These are phyloP conservation scores for Xerocomus nothofagi DNA, from an alignment of 1,284 basidiomycete species.

Conservation along the genomic window DNA sequence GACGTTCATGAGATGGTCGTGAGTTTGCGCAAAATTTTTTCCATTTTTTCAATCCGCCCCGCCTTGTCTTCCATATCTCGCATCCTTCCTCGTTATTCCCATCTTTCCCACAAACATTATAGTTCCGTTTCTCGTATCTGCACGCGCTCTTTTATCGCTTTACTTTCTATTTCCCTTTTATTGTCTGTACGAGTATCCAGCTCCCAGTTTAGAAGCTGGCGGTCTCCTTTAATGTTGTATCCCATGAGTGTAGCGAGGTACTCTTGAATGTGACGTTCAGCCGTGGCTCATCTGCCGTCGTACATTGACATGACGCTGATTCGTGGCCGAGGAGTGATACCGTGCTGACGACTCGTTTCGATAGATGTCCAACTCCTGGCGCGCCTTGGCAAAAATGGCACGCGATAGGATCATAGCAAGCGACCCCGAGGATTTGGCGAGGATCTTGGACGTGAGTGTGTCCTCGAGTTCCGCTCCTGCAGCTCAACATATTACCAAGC, in stretches of 20 bases:
- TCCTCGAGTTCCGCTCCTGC: background rate
- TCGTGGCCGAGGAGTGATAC: background rate
- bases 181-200: constrained; percentile 22
- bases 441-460: constrained; percentile 65
- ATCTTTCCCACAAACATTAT: constrained; percentile 13
- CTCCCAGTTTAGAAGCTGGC: constrained; percentile 12
- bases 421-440: constrained; percentile 61
- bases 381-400: constrained; percentile 75
- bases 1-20: constrained; percentile 79
- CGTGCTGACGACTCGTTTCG: constrained; percentile 17
- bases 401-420: constrained; percentile 69
- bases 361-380: constrained; percentile 84
- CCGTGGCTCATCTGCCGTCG: background rate
- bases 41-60: constrained; percentile 8
- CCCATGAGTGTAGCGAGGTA: constrained; percentile 24
- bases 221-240: constrained; percentile 21
- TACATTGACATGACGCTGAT: background rate
- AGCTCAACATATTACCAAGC: constrained; percentile 39
- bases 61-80: constrained; percentile 8
- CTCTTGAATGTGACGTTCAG: constrained; percentile 20
- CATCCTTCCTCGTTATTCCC: constrained; percentile 5
- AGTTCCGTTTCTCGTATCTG: constrained; percentile 27
- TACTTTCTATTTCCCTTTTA: constrained; percentile 28
- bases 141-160: constrained; percentile 22
- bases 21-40: constrained; percentile 33